phyloP scores from a whole-genome alignment of 1,284 basidiomycete species.

The Cutaneotrichosporon cyanovorans region DNA sequence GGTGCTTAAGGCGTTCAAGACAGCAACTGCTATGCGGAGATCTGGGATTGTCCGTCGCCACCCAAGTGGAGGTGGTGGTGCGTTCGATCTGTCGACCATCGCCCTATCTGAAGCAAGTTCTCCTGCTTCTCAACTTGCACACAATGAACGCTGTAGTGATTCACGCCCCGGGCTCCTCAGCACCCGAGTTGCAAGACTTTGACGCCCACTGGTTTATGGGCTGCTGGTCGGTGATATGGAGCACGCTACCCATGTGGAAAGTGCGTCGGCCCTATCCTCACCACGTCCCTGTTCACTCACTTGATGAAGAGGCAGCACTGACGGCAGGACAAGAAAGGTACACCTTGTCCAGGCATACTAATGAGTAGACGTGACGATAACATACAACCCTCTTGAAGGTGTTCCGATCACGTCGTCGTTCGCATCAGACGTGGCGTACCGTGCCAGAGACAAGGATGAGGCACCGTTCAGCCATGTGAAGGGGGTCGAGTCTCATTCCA shows the following conservation, averaged over 20 bases:
- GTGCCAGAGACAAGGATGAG: neutral
- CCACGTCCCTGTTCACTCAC: too few species aligned
- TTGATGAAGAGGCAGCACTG: too few species aligned
- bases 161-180: neutral
- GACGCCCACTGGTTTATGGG: constrained; percentile 47
- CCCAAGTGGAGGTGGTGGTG: too few species aligned
- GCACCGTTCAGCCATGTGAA: constrained; percentile 25
- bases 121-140: neutral
- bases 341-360: neutral
- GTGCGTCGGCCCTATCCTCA: too few species aligned
- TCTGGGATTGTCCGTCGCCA: too few species aligned
- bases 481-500: constrained; percentile 38
- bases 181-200: constrained; percentile 17
- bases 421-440: constrained; percentile 6
- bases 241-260: constrained; percentile 51
- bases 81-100: too few species aligned
- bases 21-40: too few species aligned
- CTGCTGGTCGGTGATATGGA: constrained; percentile 49
- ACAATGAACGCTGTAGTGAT: neutral
- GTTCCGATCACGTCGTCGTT: neutral
- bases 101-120: too few species aligned
- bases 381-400: neutral
- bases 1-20: too few species aligned
- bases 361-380: constrained; percentile 4
- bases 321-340: neutral